phyloP scores from a whole-genome alignment of 2,329 filamentous ascomycete species.

The Blumeriella jaapii region DNA sequence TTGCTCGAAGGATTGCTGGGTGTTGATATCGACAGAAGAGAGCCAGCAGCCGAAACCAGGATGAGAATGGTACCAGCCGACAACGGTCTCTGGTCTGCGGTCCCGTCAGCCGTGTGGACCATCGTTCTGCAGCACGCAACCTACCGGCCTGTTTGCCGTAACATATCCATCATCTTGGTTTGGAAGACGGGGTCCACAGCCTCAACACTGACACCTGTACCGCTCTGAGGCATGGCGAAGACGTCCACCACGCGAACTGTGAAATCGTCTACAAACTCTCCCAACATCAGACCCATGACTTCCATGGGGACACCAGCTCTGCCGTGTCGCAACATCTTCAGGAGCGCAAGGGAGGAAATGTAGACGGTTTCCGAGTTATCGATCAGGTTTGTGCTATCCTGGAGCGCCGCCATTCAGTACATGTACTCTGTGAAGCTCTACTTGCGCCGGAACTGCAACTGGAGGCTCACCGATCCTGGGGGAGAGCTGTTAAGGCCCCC shows the following conservation, averaged over 20 bases:
- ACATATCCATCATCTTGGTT: slow-evolving; percentile 99
- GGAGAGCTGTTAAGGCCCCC: slow-evolving; percentile 42
- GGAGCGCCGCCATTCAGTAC: slow-evolving; percentile 8
- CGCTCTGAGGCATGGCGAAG: slow-evolving; percentile 98
- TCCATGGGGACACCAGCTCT: slow-evolving; percentile 98
- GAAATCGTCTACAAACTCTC: slow-evolving; percentile 98
- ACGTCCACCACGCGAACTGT: slow-evolving; percentile 97
- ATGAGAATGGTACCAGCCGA: slow-evolving; percentile 99
- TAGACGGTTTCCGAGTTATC: slow-evolving; percentile 99
- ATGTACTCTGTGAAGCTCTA: slow-evolving; percentile 5
- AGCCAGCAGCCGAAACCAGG: slow-evolving; percentile 99
- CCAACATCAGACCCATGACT: slow-evolving; percentile 98
- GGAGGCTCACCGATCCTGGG: slow-evolving; percentile 45
- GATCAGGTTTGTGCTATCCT: slow-evolving; percentile 87
- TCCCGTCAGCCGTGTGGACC: slow-evolving; percentile 6
- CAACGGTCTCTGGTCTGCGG: slow-evolving; percentile 80
- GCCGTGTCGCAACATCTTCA: slow-evolving; percentile 98
- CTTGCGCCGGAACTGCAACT: neutral
- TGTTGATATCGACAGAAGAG: slow-evolving; percentile 98
- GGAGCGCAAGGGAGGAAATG: slow-evolving; percentile 89
- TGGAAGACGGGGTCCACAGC: slow-evolving; percentile 98
- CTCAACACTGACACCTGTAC: slow-evolving; percentile 95
- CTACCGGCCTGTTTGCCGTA: slow-evolving; percentile 90
- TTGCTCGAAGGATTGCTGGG: slow-evolving; percentile 99
- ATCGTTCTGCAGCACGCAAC: too few species aligned